Conservation (phyloP, 352 stramenopile genomes). For the Globisporangium middletonii region DNA sequence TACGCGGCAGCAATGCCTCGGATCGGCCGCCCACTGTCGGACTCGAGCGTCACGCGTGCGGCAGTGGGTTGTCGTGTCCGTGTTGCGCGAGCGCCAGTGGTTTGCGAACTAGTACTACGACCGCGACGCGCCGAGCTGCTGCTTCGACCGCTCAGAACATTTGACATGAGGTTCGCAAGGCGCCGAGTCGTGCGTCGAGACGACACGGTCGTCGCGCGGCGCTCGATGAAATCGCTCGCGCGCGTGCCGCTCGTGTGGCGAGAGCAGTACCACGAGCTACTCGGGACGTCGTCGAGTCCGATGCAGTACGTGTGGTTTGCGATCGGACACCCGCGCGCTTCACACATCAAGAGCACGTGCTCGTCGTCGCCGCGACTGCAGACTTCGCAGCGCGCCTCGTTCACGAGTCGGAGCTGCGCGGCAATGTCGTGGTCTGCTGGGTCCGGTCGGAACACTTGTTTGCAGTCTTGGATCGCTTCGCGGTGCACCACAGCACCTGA, state of each 20-base stretch:
- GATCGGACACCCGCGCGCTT: conserved; percentile 51
- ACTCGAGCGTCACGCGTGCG: conserved; percentile 19
- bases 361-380: conserved; percentile 76
- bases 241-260: conserved; percentile 28
- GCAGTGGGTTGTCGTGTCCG: conserved; percentile 3
- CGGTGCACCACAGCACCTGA: conserved; percentile 28
- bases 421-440: conserved; percentile 58
- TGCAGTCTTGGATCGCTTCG: conserved; percentile 38
- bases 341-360: conserved; percentile 76
- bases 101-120: conserved; percentile 5
- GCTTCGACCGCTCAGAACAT: conserved; percentile 32
- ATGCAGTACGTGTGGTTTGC: conserved; percentile 77
- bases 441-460: conserved; percentile 61
- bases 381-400: conserved; percentile 59
- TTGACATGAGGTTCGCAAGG: conserved; percentile 72
- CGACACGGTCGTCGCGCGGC: conserved; percentile 53
- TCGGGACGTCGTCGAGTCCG: conserved; percentile 45
- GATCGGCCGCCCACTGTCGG: conserved; percentile 37
- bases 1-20: conserved; percentile 60
- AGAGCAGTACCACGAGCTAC: conserved; percentile 68
- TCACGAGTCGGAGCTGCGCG: conserved; percentile 61
- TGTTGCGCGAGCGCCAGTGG: conserved; percentile 2
- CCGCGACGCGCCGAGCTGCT: conserved; percentile 1
- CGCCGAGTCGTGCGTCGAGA: conserved; percentile 50
- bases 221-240: conserved; percentile 50